Percentiles rank a stretch among this genome's conserved stretches.
phyloP scores from a whole-genome alignment of 2,329 filamentous ascomycete genomes.

The Scedosporium aurantiacum region DNA sequence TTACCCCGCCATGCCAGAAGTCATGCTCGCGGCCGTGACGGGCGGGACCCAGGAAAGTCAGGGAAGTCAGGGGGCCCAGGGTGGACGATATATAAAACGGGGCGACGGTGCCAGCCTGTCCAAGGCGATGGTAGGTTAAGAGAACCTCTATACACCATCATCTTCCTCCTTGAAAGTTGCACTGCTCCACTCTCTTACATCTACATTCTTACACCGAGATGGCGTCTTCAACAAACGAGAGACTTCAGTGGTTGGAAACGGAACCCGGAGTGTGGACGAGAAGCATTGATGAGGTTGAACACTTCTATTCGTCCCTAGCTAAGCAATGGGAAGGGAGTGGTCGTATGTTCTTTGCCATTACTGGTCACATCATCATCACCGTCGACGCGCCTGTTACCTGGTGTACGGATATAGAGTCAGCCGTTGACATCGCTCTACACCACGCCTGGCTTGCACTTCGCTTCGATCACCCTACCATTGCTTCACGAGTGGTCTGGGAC shows the following conservation, averaged over 20 bases:
- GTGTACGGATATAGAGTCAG: constrained; percentile 5
- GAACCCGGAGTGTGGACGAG: constrained; percentile 20
- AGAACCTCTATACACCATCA: not conserved
- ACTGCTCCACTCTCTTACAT: not conserved
- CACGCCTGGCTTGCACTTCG: constrained; percentile 23
- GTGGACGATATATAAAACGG: not conserved
- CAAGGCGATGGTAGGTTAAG: not conserved
- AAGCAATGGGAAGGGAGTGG: constrained; percentile 24
- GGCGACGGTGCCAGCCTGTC: not conserved
- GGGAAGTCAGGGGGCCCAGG: not conserved
- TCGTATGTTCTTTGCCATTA: constrained; percentile 29
- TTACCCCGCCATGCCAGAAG: not conserved
- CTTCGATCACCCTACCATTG: constrained; percentile 22
- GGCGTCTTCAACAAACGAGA: not conserved
- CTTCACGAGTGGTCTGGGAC: constrained; percentile 16
- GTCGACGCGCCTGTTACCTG: constrained; percentile 1
- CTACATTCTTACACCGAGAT: not conserved
- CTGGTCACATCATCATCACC: constrained; percentile 22
- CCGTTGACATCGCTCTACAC: constrained; percentile 19
- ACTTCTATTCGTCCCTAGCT: constrained; percentile 26
- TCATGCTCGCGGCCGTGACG: not conserved
- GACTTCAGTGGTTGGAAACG: constrained; percentile 15
- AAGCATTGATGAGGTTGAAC: constrained; percentile 28
- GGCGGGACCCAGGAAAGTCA: too few species aligned
- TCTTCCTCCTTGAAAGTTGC: not conserved